These are phyloP conservation scores for Silene noctiflora DNA, from an alignment of 179 eudicot genomes.

Conservation along the genomic window DNA sequence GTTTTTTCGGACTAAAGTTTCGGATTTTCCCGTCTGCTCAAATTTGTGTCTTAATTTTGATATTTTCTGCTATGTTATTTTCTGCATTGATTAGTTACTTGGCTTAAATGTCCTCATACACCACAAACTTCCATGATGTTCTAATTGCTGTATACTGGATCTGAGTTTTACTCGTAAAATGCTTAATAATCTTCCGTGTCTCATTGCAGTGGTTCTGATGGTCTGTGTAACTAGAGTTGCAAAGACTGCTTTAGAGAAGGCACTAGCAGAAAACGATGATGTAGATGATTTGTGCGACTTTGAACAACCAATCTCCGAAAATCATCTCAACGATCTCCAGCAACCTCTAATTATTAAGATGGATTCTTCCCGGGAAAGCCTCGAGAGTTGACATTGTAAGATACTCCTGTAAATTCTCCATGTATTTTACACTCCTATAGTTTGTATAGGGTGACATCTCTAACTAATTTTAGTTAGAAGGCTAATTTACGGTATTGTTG, in stretches of 20 bases:
- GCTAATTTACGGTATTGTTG: not conserved
- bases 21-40: no score
- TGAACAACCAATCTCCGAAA: slow-evolving; percentile 28
- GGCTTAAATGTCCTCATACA: no score
- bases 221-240: slow-evolving; percentile 78
- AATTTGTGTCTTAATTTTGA: not conserved
- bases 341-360: slow-evolving; percentile 56
- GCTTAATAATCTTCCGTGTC: slow-evolving; percentile 13
- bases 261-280: slow-evolving; percentile 62
- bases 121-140: no score
- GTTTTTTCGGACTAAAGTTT: no score
- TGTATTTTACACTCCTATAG: not conserved
- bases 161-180: no score
- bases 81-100: no score
- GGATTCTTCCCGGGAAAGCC: slow-evolving; percentile 34
- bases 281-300: slow-evolving; percentile 31
- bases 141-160: no score
- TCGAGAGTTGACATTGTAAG: slow-evolving; percentile 28
- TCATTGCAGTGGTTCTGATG: slow-evolving; percentile 56
- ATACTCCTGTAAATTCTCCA: slow-evolving; percentile 28
- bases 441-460: slow-evolving; percentile 20
- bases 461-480: not conserved
- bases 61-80: no score
- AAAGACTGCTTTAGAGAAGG: slow-evolving; percentile 75
- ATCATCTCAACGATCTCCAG: slow-evolving; percentile 39